These are phyloP conservation scores for Eimeria acervulina DNA, from an alignment of 169 alveolate species.

Conservation along the genomic window DNA sequence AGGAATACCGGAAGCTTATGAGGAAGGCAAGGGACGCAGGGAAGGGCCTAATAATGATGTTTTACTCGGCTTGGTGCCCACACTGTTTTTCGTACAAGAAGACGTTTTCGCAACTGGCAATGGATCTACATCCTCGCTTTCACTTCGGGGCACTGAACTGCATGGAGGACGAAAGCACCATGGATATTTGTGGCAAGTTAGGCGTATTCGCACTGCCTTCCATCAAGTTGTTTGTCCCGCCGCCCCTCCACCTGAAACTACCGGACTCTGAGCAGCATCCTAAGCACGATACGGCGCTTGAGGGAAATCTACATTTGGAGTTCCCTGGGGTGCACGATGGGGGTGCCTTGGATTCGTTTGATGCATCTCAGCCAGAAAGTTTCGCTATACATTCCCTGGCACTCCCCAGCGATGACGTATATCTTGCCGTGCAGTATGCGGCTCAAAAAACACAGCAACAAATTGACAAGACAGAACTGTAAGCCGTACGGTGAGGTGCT, in stretches of 20 bases:
- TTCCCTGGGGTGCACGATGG: conserved; percentile 4
- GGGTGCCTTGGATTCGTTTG: conserved; percentile 41
- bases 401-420: conserved; percentile 62
- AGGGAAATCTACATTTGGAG: not conserved
- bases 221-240: conserved; percentile 57
- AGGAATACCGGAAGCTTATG: not conserved
- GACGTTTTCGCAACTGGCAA: conserved; percentile 43
- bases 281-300: not conserved
- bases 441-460: conserved; percentile 49
- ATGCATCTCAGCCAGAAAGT: not conserved
- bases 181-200: conserved; percentile 38
- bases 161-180: conserved; percentile 9
- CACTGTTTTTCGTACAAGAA: conserved; percentile 47
- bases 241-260: conserved; percentile 27
- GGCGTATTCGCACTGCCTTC: conserved; percentile 56
- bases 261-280: conserved; percentile 39
- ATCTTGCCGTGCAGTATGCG: conserved; percentile 53
- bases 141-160: conserved; percentile 53
- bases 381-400: conserved; percentile 48
- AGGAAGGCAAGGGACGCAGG: not conserved
- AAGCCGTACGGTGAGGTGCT: not conserved
- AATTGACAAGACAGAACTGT: not conserved
- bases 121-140: conserved; percentile 10
- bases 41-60: conserved; percentile 32
- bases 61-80: conserved; percentile 71